Evolutionary conservation across 2,329 filamentous ascomycete species (phyloP).

Genomic region (Trichophyton equinum): DNA sequence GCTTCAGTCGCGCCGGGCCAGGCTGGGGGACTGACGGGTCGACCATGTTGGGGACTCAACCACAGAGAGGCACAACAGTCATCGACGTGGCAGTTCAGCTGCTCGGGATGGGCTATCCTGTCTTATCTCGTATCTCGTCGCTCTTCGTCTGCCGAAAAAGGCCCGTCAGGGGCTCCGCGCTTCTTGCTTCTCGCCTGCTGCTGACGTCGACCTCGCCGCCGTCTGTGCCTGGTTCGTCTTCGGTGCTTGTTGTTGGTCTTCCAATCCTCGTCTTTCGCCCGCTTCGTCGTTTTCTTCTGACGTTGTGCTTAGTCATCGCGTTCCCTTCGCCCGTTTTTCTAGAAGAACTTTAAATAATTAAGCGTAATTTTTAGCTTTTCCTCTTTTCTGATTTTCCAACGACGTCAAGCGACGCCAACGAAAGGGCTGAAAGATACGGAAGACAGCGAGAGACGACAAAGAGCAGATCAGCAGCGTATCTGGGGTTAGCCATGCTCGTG

Average conservation of each 20-base stretch:
- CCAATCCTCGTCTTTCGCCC: not conserved
- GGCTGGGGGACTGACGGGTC: slow-evolving; percentile 64
- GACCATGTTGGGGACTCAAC: slow-evolving; percentile 20
- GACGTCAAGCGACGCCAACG: not conserved
- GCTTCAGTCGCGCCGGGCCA: slow-evolving; percentile 71
- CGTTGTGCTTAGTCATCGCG: not conserved
- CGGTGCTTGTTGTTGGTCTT: not conserved
- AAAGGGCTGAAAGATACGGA: not conserved
- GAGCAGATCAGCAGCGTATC: not conserved
- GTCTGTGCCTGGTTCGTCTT: not conserved
- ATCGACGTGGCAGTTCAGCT: not conserved
- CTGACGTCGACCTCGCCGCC: not conserved
- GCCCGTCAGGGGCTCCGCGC: not conserved
- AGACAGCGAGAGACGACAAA: not conserved
- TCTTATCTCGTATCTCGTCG: not conserved
- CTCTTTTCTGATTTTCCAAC: too few relatives aligned
- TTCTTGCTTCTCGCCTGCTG: not conserved
- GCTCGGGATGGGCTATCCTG: too few relatives aligned
- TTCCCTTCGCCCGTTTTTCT: not conserved
- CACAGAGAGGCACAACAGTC: not conserved
- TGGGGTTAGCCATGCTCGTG: not conserved
- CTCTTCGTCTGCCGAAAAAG: not conserved
- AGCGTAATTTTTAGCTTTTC: not conserved
- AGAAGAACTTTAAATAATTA: not conserved
- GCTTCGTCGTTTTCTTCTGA: not conserved